Conservation (phyloP, 306 rosid genomes). For the Sophora flavescens region DNA sequence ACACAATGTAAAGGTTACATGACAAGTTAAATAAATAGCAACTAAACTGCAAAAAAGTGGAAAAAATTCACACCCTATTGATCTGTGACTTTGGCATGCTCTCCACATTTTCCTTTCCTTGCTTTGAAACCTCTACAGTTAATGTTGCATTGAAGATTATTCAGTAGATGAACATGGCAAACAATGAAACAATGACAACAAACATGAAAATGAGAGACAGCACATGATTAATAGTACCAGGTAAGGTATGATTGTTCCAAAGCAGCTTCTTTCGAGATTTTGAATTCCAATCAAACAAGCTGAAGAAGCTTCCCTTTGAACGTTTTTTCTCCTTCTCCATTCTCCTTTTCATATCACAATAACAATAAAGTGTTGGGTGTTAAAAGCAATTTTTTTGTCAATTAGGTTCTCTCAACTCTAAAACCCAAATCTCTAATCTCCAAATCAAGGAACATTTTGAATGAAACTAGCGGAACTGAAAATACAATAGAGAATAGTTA, state of each 20-base stretch:
- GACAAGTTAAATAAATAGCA: not conserved
- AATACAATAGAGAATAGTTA: not conserved
- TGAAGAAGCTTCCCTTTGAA: constrained; percentile 87
- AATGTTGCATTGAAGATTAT: constrained; percentile 43
- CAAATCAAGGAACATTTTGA: constrained; percentile 25
- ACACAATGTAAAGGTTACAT: not conserved
- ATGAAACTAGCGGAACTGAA: constrained; percentile 28
- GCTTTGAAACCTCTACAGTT: constrained; percentile 58
- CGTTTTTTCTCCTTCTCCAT: constrained; percentile 87
- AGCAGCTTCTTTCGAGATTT: constrained; percentile 87
- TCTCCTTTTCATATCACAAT: constrained; percentile 30
- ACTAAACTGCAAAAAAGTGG: constrained; percentile 20
- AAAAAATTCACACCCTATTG: constrained; percentile 56
- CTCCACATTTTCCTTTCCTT: constrained; percentile 70
- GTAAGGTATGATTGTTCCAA: constrained; percentile 51
- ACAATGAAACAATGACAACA: constrained; percentile 11
- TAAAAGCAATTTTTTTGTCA: constrained; percentile 26
- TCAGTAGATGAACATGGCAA: constrained; percentile 34
- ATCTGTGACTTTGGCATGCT: constrained; percentile 54
- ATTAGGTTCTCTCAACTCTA: constrained; percentile 21
- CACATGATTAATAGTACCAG: constrained; percentile 53
- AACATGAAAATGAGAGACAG: constrained; percentile 1
- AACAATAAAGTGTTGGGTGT: constrained; percentile 6
- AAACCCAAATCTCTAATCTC: constrained; percentile 39
- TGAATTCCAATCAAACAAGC: constrained; percentile 92